Conservation (phyloP, 2,329 filamentous ascomycete species). For the Alternaria angustiovoidea region DNA sequence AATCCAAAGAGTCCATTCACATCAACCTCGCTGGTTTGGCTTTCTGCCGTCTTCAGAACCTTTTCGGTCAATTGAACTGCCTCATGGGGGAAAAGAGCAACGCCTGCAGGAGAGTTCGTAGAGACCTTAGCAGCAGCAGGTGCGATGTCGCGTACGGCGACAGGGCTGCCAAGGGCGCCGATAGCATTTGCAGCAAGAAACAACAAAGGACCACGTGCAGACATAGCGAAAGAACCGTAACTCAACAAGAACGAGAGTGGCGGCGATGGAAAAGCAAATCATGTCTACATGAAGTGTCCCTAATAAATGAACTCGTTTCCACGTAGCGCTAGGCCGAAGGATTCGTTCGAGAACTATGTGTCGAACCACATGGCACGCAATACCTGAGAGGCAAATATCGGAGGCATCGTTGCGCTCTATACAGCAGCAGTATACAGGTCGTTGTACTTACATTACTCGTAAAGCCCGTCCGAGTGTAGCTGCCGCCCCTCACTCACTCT, state of each 20-base stretch:
- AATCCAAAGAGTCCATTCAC: slow-evolving; percentile 43
- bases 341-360: not conserved
- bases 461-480: not conserved
- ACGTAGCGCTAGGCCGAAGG: not conserved
- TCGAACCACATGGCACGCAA: not conserved
- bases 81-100: slow-evolving; percentile 18
- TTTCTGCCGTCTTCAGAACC: slow-evolving; percentile 4
- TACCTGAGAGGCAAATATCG: not conserved
- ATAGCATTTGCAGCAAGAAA: slow-evolving; percentile 10
- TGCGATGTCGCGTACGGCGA: slow-evolving; percentile 9
- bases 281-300: not conserved
- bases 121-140: slow-evolving; percentile 21
- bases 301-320: not conserved
- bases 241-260: not conserved
- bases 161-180: slow-evolving; percentile 10
- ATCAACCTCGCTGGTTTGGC: slow-evolving; percentile 8
- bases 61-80: slow-evolving; percentile 26
- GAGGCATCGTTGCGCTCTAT: not conserved
- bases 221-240: slow-evolving; percentile 4
- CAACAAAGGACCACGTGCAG: not conserved
- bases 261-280: not conserved
- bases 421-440: not conserved
- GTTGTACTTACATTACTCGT: slow-evolving; percentile 3
- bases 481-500: not conserved
- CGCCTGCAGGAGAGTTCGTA: slow-evolving; percentile 15